Evolutionary conservation across 306 rosid genomes (phyloP).

Genomic region (Vigna trinervia): DNA sequence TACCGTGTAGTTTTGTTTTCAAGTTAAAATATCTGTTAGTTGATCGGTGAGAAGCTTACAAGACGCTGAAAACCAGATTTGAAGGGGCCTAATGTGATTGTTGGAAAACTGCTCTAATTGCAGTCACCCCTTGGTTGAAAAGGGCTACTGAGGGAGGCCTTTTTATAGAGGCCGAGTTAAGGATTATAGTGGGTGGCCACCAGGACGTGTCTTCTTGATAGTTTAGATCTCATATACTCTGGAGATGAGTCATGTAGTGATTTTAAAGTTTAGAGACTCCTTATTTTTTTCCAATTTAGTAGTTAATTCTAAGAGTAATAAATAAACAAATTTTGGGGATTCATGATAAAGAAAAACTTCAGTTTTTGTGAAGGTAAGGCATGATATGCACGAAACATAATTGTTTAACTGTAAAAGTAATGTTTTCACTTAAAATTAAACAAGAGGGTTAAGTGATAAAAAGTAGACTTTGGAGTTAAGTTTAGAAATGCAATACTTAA

Average conservation of each 20-base stretch:
- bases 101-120: no score
- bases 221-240: no score
- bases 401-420: neutral
- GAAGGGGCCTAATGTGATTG: neutral
- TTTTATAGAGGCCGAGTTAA: no score
- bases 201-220: no score
- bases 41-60: neutral
- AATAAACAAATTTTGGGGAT: neutral
- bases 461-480: neutral
- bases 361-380: neutral
- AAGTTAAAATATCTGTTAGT: neutral
- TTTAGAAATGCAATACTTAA: neutral
- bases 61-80: neutral
- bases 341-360: neutral
- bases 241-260: no score
- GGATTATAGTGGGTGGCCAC: no score
- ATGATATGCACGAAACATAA: neutral
- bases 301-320: neutral
- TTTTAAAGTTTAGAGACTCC: no score
- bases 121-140: no score
- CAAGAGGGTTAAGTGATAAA: neutral
- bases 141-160: no score
- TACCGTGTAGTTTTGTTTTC: slow-evolving; percentile 1
- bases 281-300: no score
- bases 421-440: neutral